Evolutionary conservation across 306 rosid genomes (phyloP).

Genomic region (Rubus parviflorus): DNA sequence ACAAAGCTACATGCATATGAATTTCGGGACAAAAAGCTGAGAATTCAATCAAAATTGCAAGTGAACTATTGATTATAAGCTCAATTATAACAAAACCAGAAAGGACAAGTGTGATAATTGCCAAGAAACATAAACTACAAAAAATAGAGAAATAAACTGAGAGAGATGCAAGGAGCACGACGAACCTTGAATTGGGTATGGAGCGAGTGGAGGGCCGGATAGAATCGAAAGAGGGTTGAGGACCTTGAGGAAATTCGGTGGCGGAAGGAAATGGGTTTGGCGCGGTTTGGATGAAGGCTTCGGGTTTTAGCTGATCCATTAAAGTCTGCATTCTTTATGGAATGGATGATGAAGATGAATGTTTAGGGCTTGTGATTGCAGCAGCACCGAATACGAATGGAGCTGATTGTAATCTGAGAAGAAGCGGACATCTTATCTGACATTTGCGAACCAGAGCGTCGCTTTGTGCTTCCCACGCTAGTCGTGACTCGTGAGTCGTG

Average conservation of each 20-base stretch:
- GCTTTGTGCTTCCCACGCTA: not conserved
- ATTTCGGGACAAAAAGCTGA: not conserved
- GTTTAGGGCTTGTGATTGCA: no score
- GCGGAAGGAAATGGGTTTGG: constrained; percentile 7
- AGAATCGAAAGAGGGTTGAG: constrained; percentile 6
- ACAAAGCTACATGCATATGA: not conserved
- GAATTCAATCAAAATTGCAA: not conserved
- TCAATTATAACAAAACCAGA: not conserved
- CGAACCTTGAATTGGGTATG: constrained; percentile 38
- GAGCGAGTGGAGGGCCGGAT: constrained; percentile 18
- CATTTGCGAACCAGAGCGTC: not conserved
- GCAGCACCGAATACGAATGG: no score
- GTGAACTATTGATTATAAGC: not conserved
- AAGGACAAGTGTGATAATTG: no score
- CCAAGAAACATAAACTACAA: not conserved
- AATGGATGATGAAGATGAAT: no score
- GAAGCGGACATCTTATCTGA: no score
- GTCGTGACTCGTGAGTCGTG: no score
- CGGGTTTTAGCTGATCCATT: constrained; percentile 29
- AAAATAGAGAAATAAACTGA: not conserved
- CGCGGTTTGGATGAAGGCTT: constrained; percentile 25
- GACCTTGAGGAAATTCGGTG: constrained; percentile 21
- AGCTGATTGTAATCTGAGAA: no score
- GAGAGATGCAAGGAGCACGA: not conserved
- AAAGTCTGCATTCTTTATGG: not conserved